These are phyloP conservation scores for Populus deltoides DNA, from an alignment of 345 rosid genomes.

Conservation along the genomic window DNA sequence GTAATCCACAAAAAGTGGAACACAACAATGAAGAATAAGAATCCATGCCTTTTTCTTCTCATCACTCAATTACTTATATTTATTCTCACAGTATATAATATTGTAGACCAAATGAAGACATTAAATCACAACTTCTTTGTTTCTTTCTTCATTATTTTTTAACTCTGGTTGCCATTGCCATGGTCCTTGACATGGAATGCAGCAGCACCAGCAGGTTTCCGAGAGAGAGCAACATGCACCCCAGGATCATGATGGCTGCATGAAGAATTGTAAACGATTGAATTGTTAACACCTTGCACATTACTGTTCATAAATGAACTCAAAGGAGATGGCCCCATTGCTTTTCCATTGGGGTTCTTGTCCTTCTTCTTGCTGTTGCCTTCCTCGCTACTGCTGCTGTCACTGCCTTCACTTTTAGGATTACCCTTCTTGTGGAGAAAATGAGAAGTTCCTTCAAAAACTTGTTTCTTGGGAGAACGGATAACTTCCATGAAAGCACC, in stretches of 20 bases:
- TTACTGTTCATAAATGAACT: conserved; percentile 72
- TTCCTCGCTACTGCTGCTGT: conserved; percentile 39
- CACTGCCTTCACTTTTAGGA: conserved; percentile 23
- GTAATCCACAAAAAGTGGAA: conserved; percentile 21
- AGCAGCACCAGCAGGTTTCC: conserved; percentile 44
- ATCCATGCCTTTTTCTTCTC: conserved; percentile 14
- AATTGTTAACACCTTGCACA: conserved; percentile 85
- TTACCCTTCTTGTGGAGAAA: conserved; percentile 25
- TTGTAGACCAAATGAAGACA: conserved; percentile 1
- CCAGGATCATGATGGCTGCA: conserved; percentile 81
- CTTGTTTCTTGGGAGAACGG: conserved; percentile 41
- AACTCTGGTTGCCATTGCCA: conserved; percentile 37
- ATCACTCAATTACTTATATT: conserved; percentile 18
- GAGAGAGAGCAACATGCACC: conserved; percentile 51
- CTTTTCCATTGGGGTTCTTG: conserved; percentile 23
- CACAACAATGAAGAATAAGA: conserved; percentile 33
- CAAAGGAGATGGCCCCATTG: conserved; percentile 34
- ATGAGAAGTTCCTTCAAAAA: conserved; percentile 23
- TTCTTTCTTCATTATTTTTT: background rate
- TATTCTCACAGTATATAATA: background rate
- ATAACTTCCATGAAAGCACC: conserved; percentile 84
- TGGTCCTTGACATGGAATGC: conserved; percentile 48
- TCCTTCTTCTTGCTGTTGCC: conserved; percentile 31
- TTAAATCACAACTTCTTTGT: conserved; percentile 2
- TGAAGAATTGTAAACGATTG: conserved; percentile 60